Evolutionary conservation across 257 asterid species (phyloP).

Genomic region (Jacaranda mimosifolia): DNA sequence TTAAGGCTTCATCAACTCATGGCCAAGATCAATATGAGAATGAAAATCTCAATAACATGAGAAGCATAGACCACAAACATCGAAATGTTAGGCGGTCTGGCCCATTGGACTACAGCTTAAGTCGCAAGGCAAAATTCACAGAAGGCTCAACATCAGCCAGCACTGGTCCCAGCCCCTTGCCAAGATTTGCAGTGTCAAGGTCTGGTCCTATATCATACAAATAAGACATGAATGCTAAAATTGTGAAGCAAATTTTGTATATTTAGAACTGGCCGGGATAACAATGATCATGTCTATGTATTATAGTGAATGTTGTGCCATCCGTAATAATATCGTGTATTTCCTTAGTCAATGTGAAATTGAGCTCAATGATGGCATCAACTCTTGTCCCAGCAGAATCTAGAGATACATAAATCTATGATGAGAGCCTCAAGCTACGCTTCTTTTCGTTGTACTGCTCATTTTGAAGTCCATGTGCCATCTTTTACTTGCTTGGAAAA

Average conservation of each 20-base stretch:
- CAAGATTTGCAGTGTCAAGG: conserved; percentile 93
- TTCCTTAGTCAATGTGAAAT: conserved; percentile 1
- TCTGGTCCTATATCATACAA: conserved; percentile 92
- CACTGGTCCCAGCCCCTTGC: conserved; percentile 93
- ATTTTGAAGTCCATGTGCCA: neutral
- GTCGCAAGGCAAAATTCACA: conserved; percentile 65
- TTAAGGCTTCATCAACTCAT: conserved; percentile 65
- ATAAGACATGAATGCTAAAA: conserved; percentile 39
- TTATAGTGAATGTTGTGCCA: conserved; percentile 29
- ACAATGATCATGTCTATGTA: conserved; percentile 35
- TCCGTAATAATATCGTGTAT: conserved; percentile 24
- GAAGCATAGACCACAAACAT: conserved; percentile 58
- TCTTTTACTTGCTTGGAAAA: conserved; percentile 2
- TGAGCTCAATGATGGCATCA: too few species aligned
- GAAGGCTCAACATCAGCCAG: conserved; percentile 89
- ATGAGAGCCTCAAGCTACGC: conserved; percentile 3
- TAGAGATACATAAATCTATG: neutral
- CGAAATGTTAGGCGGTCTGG: conserved; percentile 85
- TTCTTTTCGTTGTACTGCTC: neutral
- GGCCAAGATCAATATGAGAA: conserved; percentile 71
- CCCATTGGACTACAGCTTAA: conserved; percentile 82
- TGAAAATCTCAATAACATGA: conserved; percentile 47
- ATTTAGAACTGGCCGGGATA: conserved; percentile 35
- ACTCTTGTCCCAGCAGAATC: neutral
- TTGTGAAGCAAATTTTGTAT: conserved; percentile 46